Base-by-base conservation (phyloP, 1,284 basidiomycete species). In the Irpex sp. region DNA sequence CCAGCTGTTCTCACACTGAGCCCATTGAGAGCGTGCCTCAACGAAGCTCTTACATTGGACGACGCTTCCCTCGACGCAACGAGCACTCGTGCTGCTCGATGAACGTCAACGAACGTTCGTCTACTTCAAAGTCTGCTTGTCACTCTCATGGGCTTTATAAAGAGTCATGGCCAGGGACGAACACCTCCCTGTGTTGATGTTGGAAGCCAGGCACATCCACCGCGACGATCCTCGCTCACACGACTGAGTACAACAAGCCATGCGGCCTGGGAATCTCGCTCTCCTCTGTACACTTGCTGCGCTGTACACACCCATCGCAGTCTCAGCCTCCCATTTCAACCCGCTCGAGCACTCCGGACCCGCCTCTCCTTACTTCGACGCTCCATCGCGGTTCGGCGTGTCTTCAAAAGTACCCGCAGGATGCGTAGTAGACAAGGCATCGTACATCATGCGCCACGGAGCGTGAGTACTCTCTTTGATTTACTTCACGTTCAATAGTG, bases 381-480 rank as follows among this genome's bases (percentile, higher is more conserved):
- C 78, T 1, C 77, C 78, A 1, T 69, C 73, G 2, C 75, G 74
- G 61, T 70, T 68, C 42, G 75, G 72, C 10, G 71, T 79, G 36
- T 37, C 69, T 0, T 21, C 56, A 5, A 63, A 67, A 1, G 75
- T 72, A 0, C 78, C 78, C 0, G 55, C 67, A 0, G 74, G 74
- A 45, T 80, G 78, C 58, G 65, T 68, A 1, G 76, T 80, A 0
- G 78, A 79, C 48, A 77, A 78, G 58, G 78, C 77, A 0, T 78
- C 78, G 1, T 80, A 79, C 60, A 76, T 79, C 16, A 61, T 77
- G 5, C 72, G 78, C 0, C 78, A 79, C 63, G 78, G 78, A 62
- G 70, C 76, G 77, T 78, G 61, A 64, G 75, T 71, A 10, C 14
- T 48, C 49, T 19, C 23, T 55, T 33, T 5, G 5, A 42, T 19